A percentile compares a stretch with the other conserved stretches of the same genome.
Evolutionary conservation across 495 filamentous ascomycete species (phyloP).

Genomic region (Aspergillus cavernicola): DNA sequence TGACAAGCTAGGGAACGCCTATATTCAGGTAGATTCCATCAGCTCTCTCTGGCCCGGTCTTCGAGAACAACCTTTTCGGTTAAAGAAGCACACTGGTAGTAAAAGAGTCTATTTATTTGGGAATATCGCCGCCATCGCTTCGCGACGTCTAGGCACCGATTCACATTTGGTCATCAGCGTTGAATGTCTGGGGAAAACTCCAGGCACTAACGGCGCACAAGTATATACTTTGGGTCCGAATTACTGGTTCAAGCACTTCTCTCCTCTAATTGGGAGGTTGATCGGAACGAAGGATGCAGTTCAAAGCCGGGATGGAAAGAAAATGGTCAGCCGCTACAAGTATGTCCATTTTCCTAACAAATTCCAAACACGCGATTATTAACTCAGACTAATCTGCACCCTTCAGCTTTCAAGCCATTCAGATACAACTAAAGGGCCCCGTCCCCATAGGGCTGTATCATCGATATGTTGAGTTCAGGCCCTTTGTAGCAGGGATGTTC

Average conservation of each 20-base stretch:
- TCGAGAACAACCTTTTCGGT: conserved; percentile 58
- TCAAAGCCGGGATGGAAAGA: conserved; percentile 43
- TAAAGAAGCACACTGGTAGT: conserved; percentile 80
- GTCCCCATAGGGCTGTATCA: conserved; percentile 78
- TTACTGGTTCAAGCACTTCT: conserved; percentile 79
- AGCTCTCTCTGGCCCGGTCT: conserved; percentile 65
- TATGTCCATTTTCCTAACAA: conserved; percentile 33
- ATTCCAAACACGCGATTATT: neutral
- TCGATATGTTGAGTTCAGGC: conserved; percentile 87
- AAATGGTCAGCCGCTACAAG: conserved; percentile 66
- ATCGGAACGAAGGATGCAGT: conserved; percentile 67
- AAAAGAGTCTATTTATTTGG: conserved; percentile 77
- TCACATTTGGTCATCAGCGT: conserved; percentile 65
- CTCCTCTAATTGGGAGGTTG: conserved; percentile 81
- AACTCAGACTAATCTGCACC: neutral
- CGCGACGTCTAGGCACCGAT: conserved; percentile 50
- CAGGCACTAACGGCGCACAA: conserved; percentile 65
- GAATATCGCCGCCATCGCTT: conserved; percentile 56
- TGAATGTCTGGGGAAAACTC: conserved; percentile 68
- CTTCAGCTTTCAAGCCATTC: conserved; percentile 83
- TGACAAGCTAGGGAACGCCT: conserved; percentile 81
- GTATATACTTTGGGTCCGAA: conserved; percentile 75
- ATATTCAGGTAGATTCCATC: conserved; percentile 56
- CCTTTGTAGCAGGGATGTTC: conserved; percentile 89
- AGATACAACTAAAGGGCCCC: conserved; percentile 82